Conservation (phyloP, 2,329 filamentous ascomycete species). For the Scedosporium boydii region DNA sequence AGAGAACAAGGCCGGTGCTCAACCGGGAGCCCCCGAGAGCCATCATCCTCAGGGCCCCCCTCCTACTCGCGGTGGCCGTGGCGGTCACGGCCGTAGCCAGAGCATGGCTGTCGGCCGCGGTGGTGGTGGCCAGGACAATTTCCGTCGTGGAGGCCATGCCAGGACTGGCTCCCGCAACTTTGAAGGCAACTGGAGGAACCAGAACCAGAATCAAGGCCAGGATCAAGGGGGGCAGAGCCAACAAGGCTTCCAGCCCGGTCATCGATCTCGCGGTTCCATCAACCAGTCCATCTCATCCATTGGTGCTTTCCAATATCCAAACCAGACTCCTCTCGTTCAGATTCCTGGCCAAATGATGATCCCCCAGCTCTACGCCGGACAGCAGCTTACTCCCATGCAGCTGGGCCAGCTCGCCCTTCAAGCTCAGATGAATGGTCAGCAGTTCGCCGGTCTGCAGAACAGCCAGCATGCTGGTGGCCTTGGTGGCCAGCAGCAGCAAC, state of each 20-base stretch:
- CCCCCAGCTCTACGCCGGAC: conserved; percentile 73
- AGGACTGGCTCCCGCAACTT: conserved; percentile 87
- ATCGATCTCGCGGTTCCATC: conserved; percentile 76
- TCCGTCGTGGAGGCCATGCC: conserved; percentile 63
- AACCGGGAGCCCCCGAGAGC: conserved; percentile 19
- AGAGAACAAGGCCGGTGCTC: conserved; percentile 27
- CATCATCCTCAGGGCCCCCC: conserved; percentile 26
- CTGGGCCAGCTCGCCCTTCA: conserved; percentile 85
- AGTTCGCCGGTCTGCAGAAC: conserved; percentile 55
- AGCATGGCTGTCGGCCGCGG: conserved; percentile 77
- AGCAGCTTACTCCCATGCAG: conserved; percentile 81
- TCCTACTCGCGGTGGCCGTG: conserved; percentile 41
- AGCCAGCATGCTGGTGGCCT: conserved; percentile 65
- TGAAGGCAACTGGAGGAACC: conserved; percentile 95
- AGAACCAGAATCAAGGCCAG: conserved; percentile 52
- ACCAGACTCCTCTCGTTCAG: conserved; percentile 80
- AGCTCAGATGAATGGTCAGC: conserved; percentile 71
- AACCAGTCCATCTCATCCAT: conserved; percentile 77
- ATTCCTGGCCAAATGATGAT: conserved; percentile 80
- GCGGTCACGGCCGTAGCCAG: conserved; percentile 69
- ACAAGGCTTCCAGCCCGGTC: conserved; percentile 81
- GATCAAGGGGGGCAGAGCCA: conserved; percentile 44
- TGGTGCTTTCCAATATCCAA: conserved; percentile 79
- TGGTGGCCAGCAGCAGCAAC: conserved; percentile 54
- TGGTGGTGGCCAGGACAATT: conserved; percentile 37